phyloP scores from a whole-genome alignment of 192 early-diverging fungal genomes.

The Entomortierella beljakovae region DNA sequence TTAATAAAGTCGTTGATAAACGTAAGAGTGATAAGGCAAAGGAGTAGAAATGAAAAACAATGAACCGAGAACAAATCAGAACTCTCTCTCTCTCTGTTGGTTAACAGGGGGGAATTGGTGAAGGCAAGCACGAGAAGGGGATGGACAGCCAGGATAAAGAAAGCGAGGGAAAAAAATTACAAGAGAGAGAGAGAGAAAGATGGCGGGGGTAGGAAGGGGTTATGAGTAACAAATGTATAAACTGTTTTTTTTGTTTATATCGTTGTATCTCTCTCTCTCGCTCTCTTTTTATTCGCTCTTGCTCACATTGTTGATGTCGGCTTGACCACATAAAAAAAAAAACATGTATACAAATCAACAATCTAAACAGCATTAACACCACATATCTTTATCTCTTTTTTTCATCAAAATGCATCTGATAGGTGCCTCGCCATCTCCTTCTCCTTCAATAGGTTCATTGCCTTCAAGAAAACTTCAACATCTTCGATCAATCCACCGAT shows the following conservation, averaged over 20 bases:
- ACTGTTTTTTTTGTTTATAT: no score
- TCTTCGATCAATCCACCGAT: background rate
- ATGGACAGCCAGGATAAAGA: background rate
- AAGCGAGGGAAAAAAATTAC: background rate
- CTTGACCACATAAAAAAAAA: no score
- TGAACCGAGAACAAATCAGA: slow-evolving; percentile 10
- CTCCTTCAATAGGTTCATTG: background rate
- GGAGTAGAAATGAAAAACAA: slow-evolving; percentile 9
- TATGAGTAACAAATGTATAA: background rate
- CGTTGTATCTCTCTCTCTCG: no score
- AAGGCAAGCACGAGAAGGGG: background rate
- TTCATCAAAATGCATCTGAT: background rate
- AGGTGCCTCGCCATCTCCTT: slow-evolving; percentile 1
- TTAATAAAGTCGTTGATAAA: background rate
- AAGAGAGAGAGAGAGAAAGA: background rate
- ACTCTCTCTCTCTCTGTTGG: no score
- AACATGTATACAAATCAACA: no score
- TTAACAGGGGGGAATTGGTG: no score
- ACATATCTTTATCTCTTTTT: background rate
- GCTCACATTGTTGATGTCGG: no score
- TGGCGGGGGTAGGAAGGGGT: background rate
- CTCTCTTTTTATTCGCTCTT: no score
- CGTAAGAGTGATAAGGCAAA: no score
- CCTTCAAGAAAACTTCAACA: slow-evolving; percentile 2
- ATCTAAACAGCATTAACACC: no score